phyloP scores from a whole-genome alignment of 331 rosid genomes.

The Pyrus hybrid region DNA sequence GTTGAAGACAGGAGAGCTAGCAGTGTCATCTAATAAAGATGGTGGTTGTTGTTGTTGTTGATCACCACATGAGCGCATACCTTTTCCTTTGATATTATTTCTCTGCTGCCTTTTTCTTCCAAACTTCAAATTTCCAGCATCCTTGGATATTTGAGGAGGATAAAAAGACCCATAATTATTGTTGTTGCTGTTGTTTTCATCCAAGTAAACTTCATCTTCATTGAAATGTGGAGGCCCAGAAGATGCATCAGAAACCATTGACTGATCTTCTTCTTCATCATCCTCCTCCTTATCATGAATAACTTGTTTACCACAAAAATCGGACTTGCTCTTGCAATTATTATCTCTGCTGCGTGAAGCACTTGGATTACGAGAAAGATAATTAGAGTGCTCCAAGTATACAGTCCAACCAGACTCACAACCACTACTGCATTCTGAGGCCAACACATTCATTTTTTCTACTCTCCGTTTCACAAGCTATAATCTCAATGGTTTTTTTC shows the following conservation, averaged over 20 bases:
- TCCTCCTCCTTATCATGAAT: slow-evolving; percentile 20
- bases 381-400: slow-evolving; percentile 61
- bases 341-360: slow-evolving; percentile 15
- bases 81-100: slow-evolving; percentile 17
- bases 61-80: slow-evolving; percentile 10
- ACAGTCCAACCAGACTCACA: slow-evolving; percentile 97
- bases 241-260: slow-evolving; percentile 98
- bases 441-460: slow-evolving; percentile 40
- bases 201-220: slow-evolving; percentile 30
- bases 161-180: slow-evolving; percentile 11
- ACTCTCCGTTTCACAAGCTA: neutral
- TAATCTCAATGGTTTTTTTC: neutral
- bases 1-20: slow-evolving; percentile 66
- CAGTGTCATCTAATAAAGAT: slow-evolving; percentile 79
- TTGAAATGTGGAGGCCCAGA: slow-evolving; percentile 91
- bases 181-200: slow-evolving; percentile 14
- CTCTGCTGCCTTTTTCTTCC: slow-evolving; percentile 39
- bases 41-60: slow-evolving; percentile 23
- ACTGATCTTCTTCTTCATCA: slow-evolving; percentile 56
- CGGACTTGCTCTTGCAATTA: neutral
- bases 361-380: slow-evolving; percentile 22
- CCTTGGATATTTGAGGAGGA: slow-evolving; percentile 26
- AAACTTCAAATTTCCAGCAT: slow-evolving; percentile 18
- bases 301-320: slow-evolving; percentile 19
- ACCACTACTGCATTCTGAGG: slow-evolving; percentile 66